Percentiles rank a stretch among this genome's conserved stretches.
These are phyloP conservation scores for Ophiostoma piceae DNA, from an alignment of 2,329 filamentous ascomycete species.

Conservation along the genomic window DNA sequence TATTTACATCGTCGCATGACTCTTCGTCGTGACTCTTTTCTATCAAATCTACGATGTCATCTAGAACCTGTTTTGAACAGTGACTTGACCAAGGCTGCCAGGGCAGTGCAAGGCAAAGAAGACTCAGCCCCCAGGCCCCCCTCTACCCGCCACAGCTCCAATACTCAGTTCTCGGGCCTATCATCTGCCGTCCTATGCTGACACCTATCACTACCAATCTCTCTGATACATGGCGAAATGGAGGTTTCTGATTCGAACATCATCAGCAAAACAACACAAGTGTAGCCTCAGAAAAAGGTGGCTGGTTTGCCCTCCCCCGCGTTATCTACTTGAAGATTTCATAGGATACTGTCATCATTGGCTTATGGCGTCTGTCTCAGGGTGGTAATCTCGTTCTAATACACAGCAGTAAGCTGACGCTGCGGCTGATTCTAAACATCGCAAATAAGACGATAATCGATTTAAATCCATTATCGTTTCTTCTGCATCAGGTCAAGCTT, in stretches of 20 bases:
- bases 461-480: no score
- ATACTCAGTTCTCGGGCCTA: neutral
- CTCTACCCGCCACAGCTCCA: neutral
- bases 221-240: neutral
- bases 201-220: neutral
- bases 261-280: neutral
- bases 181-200: neutral
- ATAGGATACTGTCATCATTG: neutral
- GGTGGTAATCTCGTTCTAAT: neutral
- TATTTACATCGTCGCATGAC: neutral
- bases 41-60: neutral
- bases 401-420: neutral
- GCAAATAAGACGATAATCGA: neutral
- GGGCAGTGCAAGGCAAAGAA: neutral
- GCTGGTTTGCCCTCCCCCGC: neutral
- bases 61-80: neutral
- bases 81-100: neutral
- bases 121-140: neutral
- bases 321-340: neutral
- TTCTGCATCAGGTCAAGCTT: no score
- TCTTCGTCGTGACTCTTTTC: neutral
- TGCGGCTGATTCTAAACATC: neutral
- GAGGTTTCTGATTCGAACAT: neutral
- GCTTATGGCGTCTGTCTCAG: neutral
- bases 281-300: neutral